These are phyloP conservation scores for Brettanomyces naardenensis DNA, from an alignment of 805 yeast genomes.

Conservation along the genomic window DNA sequence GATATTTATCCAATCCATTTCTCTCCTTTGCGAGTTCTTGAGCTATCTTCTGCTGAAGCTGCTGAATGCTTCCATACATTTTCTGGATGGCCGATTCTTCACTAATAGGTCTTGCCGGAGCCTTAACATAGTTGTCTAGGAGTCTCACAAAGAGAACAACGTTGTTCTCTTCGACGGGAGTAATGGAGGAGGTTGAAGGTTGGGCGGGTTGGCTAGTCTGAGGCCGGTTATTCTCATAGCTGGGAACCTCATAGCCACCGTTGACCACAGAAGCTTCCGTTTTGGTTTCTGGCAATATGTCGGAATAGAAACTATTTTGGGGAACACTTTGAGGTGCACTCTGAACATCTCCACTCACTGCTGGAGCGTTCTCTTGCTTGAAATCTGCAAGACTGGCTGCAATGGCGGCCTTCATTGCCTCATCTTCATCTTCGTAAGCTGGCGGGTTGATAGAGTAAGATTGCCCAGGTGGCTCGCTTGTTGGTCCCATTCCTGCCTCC, in stretches of 20 bases:
- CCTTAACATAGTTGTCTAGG: conserved; percentile 43
- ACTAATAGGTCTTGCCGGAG: conserved; percentile 29
- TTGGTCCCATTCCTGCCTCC: conserved; percentile 31
- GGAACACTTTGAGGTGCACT: too few relatives aligned
- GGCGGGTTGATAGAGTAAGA: conserved; percentile 4
- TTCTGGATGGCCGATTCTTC: conserved; percentile 46
- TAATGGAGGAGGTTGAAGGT: conserved; percentile 23
- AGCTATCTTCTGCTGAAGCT: conserved; percentile 63
- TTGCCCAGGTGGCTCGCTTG: conserved; percentile 3
- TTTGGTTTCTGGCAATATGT: conserved; percentile 9
- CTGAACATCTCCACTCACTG: conserved; percentile 2
- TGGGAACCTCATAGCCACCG: too few relatives aligned
- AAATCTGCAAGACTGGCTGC: conserved; percentile 82
- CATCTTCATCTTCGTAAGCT: conserved; percentile 61
- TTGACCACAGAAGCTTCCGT: neutral
- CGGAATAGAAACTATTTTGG: conserved; percentile 11
- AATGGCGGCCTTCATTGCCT: conserved; percentile 88
- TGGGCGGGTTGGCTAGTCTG: conserved; percentile 6
- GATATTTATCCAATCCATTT: conserved; percentile 53
- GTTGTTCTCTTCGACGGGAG: conserved; percentile 60
- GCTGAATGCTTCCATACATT: conserved; percentile 50
- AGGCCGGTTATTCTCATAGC: too few relatives aligned
- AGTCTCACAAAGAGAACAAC: conserved; percentile 63
- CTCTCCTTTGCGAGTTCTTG: conserved; percentile 48
- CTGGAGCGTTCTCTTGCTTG: conserved; percentile 25